These are phyloP conservation scores for Colletotrichum spaethianum DNA, from an alignment of 2,329 filamentous ascomycete species.

Conservation along the genomic window DNA sequence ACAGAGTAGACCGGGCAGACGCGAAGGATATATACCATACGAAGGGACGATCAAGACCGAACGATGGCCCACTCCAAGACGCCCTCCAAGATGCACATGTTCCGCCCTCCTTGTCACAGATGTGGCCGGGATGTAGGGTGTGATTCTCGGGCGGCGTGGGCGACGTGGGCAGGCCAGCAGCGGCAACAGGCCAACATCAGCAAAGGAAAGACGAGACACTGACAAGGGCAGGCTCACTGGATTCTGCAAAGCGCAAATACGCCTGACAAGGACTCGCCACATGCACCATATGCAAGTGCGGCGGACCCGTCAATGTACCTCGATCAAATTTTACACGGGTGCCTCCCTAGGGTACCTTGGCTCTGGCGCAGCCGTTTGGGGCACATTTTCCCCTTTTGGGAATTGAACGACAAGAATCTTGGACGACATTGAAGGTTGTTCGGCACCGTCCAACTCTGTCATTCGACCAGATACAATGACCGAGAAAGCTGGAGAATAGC, in stretches of 20 bases:
- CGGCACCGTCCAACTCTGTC: not conserved
- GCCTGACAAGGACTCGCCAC: conserved; percentile 22
- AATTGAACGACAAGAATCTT: not conserved
- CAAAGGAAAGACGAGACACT: not conserved
- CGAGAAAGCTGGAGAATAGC: too few species aligned
- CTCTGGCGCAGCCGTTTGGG: not conserved
- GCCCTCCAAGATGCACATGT: conserved; percentile 8
- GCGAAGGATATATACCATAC: conserved; percentile 35
- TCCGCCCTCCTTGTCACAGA: not conserved
- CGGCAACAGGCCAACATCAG: conserved; percentile 24
- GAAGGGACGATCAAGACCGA: conserved; percentile 2
- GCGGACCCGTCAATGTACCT: conserved; percentile 11
- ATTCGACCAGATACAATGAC: not conserved
- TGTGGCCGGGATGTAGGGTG: conserved; percentile 1
- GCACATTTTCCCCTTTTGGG: not conserved
- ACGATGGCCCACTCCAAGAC: not conserved
- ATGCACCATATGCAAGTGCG: conserved; percentile 15
- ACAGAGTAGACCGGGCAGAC: not conserved
- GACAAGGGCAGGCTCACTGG: conserved; percentile 18
- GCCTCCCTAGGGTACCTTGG: not conserved
- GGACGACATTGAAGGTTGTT: not conserved
- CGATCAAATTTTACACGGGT: conserved; percentile 21
- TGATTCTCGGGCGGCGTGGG: conserved; percentile 8
- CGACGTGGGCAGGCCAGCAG: not conserved
- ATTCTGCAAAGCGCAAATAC: conserved; percentile 32